phyloP scores from a whole-genome alignment of 805 yeast species.

The Schwanniomyces polymorphus region DNA sequence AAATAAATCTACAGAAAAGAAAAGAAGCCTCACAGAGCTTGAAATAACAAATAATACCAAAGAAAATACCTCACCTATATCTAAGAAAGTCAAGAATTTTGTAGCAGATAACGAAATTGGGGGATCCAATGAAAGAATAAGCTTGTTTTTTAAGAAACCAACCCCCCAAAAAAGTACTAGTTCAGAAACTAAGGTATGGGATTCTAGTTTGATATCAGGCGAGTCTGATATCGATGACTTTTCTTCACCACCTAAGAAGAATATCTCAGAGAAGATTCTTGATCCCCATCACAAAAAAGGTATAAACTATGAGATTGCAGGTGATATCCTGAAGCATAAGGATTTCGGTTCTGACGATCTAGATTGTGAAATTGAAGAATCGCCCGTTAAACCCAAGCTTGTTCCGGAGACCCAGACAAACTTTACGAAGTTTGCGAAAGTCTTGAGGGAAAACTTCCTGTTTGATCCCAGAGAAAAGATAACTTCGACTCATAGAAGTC shows the following conservation, averaged over 20 bases:
- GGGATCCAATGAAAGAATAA: conserved; percentile 3
- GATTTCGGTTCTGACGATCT: conserved; percentile 23
- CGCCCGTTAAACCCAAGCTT: conserved; percentile 29
- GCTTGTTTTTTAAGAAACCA: conserved; percentile 12
- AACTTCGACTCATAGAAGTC: not conserved
- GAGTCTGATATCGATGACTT: conserved; percentile 31
- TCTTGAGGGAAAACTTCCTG: conserved; percentile 22
- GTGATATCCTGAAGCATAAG: not conserved
- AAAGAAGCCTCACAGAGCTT: not conserved
- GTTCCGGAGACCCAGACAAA: conserved; percentile 1
- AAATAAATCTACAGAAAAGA: conserved; percentile 1
- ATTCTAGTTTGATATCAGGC: conserved; percentile 11
- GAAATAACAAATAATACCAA: not conserved
- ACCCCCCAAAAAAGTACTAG: not conserved
- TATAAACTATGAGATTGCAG: not conserved
- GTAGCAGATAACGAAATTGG: not conserved
- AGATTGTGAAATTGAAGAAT: conserved; percentile 41
- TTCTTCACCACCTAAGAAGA: conserved; percentile 18
- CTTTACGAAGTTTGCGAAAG: conserved; percentile 8
- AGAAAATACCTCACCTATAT: conserved; percentile 14
- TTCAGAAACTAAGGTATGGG: not conserved
- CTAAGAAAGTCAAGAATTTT: conserved; percentile 10
- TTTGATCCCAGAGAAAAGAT: conserved; percentile 9
- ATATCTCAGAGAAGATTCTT: not conserved
- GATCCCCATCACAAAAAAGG: not conserved